Evolutionary conservation across 768 basidiomycete species (phyloP).

Genomic region (Leucocoprinus leucothites): DNA sequence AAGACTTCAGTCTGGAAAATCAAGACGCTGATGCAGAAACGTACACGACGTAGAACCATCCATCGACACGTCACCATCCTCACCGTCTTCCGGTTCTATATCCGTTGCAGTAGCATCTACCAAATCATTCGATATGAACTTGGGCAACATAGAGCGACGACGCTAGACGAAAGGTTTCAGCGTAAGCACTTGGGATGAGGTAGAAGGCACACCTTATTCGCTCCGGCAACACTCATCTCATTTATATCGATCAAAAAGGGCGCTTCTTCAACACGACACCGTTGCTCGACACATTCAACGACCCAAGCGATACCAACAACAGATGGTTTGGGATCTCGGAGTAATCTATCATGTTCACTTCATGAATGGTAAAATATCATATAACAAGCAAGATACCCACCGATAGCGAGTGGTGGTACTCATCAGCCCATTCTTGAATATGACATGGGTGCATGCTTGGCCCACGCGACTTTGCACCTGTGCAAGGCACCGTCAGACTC

Average conservation of each 20-base stretch:
- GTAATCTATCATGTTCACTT: conserved; percentile 34
- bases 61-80: conserved; percentile 38
- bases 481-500: background rate
- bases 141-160: conserved; percentile 72
- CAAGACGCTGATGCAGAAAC: conserved; percentile 14
- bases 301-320: conserved; percentile 90
- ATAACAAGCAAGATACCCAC: conserved; percentile 30
- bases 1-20: conserved; percentile 14
- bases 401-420: conserved; percentile 73
- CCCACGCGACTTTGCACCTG: conserved; percentile 66
- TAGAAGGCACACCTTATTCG: conserved; percentile 51
- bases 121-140: conserved; percentile 36
- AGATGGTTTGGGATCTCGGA: conserved; percentile 65
- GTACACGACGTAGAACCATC: conserved; percentile 44
- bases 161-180: conserved; percentile 38
- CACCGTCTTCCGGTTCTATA: conserved; percentile 23
- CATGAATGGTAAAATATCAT: background rate
- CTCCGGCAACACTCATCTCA: conserved; percentile 53
- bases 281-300: conserved; percentile 78
- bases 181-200: background rate
- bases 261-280: conserved; percentile 58
- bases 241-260: conserved; percentile 66
- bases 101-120: conserved; percentile 18
- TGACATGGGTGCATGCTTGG: conserved; percentile 76
- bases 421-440: conserved; percentile 79